These are phyloP conservation scores for Rhodotorula glutinis DNA, from an alignment of 1,284 basidiomycete genomes.

Conservation along the genomic window DNA sequence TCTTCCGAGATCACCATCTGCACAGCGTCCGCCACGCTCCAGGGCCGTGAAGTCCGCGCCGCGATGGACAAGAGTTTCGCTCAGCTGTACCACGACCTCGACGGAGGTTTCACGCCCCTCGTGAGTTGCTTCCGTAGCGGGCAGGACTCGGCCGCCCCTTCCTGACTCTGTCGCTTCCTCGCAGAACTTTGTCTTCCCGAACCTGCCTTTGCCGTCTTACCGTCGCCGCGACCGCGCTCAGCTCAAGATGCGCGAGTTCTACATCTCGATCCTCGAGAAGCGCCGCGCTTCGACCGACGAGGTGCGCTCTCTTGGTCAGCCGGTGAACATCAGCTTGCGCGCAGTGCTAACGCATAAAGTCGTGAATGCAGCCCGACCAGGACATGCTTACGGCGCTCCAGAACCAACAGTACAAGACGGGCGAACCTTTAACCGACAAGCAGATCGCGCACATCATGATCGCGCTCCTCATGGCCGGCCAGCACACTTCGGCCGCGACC, in stretches of 20 bases:
- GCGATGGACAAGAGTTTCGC: constrained; percentile 81
- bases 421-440: constrained; percentile 72
- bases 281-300: constrained; percentile 60
- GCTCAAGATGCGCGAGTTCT: constrained; percentile 90
- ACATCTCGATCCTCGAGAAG: constrained; percentile 79
- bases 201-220: constrained; percentile 87
- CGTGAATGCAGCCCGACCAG: constrained; percentile 59
- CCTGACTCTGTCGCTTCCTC: too few relatives aligned
- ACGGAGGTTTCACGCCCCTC: constrained; percentile 58
- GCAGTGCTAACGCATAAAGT: not conserved
- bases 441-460: constrained; percentile 95
- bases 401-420: constrained; percentile 81
- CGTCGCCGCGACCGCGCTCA: constrained; percentile 83
- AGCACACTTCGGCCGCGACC: constrained; percentile 93
- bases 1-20: constrained; percentile 93
- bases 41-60: constrained; percentile 83
- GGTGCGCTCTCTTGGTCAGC: constrained; percentile 39
- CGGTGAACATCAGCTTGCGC: too few relatives aligned
- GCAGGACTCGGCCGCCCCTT: not conserved
- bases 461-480: constrained; percentile 69
- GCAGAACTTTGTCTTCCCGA: constrained; percentile 94
- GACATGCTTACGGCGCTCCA: constrained; percentile 93
- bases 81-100: constrained; percentile 80
- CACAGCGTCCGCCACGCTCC: constrained; percentile 87
- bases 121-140: constrained; percentile 3